Percentiles rank a stretch among this genome's conserved stretches.
Evolutionary conservation across 495 filamentous ascomycete genomes (phyloP).

Genomic region (Neurospora sp.): DNA sequence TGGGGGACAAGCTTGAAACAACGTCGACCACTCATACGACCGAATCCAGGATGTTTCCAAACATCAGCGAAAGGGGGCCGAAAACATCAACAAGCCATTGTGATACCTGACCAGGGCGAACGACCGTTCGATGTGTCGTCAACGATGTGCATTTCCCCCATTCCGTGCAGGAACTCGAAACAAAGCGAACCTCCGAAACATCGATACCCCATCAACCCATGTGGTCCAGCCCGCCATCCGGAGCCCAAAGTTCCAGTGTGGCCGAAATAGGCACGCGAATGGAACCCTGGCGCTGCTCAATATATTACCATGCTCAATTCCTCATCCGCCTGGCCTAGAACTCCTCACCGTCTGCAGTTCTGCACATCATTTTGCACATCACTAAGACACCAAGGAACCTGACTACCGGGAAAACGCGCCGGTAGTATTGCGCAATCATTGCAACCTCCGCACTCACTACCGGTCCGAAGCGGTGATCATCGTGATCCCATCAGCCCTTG

Average conservation of each 20-base stretch:
- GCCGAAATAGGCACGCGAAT: not conserved
- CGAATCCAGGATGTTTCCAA: not conserved
- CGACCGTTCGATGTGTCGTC: not conserved
- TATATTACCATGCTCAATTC: not conserved
- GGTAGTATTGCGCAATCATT: not conserved
- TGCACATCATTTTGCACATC: not conserved
- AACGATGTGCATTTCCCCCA: not conserved
- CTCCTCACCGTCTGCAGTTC: not conserved
- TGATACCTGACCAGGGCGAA: not conserved
- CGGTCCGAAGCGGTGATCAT: not conserved
- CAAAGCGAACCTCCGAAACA: not conserved
- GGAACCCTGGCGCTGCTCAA: not conserved
- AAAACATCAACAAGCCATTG: not conserved
- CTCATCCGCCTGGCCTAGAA: not conserved
- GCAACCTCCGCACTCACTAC: not conserved
- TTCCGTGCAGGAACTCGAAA: not conserved
- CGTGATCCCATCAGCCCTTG: not conserved
- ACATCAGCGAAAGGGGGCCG: not conserved
- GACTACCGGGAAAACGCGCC: not conserved
- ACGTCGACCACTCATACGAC: not conserved
- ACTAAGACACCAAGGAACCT: not conserved
- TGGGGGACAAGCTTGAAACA: not conserved
- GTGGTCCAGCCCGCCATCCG: not conserved
- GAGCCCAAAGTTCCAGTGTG: not conserved
- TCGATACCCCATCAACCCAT: not conserved